These are phyloP conservation scores for Mortierella antarctica DNA, from an alignment of 192 early-diverging fungal genomes.

Conservation along the genomic window DNA sequence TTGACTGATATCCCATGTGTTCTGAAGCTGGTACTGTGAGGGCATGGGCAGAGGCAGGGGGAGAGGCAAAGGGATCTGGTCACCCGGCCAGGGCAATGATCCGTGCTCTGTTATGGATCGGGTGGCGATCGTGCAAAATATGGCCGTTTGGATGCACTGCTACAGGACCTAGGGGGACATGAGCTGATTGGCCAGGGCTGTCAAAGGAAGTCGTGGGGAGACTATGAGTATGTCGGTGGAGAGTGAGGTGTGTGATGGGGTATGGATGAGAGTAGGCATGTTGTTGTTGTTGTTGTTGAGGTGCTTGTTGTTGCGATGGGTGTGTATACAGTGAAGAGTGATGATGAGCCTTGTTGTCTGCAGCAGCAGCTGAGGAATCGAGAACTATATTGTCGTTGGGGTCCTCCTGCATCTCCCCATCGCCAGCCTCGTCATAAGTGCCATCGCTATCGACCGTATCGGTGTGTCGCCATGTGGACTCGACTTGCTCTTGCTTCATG, in stretches of 20 bases:
- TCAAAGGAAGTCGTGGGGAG: background rate
- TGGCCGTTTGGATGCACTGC: conserved; percentile 45
- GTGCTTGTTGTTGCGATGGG: background rate
- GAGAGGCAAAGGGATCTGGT: background rate
- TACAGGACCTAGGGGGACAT: background rate
- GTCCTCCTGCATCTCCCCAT: too few species aligned
- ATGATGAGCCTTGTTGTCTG: background rate
- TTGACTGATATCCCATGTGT: too few species aligned
- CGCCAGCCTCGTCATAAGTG: too few species aligned
- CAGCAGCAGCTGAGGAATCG: background rate
- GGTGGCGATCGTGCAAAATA: conserved; percentile 41
- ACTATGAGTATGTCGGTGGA: too few species aligned
- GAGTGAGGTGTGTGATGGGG: conserved; percentile 4
- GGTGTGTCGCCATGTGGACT: too few species aligned
- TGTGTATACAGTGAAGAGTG: background rate
- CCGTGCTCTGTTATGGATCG: conserved; percentile 43
- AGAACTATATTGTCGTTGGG: too few species aligned
- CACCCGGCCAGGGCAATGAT: conserved; percentile 14
- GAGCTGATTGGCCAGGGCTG: background rate
- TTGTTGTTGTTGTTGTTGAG: background rate
- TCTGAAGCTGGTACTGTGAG: too few species aligned
- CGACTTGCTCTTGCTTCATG: too few species aligned
- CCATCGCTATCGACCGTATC: too few species aligned
- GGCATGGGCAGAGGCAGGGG: background rate
- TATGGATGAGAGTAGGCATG: too few species aligned